Conservation (phyloP, 352 stramenopile species). For the Plasmopara viticola region DNA sequence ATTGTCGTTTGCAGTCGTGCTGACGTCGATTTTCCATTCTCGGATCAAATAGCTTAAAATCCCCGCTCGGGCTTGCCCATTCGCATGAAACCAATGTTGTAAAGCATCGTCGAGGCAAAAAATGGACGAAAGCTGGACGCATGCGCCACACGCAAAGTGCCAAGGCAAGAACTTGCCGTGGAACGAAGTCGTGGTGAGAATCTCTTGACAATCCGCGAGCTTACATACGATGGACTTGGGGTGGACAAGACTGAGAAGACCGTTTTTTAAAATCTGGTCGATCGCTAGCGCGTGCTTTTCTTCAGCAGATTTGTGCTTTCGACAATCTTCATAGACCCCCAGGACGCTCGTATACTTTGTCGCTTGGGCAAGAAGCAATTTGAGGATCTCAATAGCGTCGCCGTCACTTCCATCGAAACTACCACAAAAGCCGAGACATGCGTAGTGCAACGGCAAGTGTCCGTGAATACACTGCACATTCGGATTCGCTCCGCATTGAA, state of each 20-base stretch:
- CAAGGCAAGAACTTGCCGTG: conserved; percentile 40
- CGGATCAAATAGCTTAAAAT: conserved; percentile 36
- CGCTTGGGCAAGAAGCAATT: conserved; percentile 26
- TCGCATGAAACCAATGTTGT: conserved; percentile 27
- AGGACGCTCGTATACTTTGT: conserved; percentile 19
- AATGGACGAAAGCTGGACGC: conserved; percentile 24
- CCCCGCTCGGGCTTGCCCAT: conserved; percentile 29
- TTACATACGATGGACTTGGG: conserved; percentile 33
- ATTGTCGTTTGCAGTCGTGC: conserved; percentile 17
- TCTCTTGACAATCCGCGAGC: conserved; percentile 26
- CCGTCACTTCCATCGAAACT: conserved; percentile 12
- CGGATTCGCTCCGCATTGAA: conserved; percentile 45
- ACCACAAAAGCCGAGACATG: conserved; percentile 51
- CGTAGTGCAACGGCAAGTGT: conserved; percentile 61
- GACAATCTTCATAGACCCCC: conserved; percentile 36
- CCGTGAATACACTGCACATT: conserved; percentile 52
- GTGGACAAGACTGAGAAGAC: conserved; percentile 25
- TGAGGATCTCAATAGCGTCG: conserved; percentile 25
- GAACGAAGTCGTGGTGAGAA: conserved; percentile 28
- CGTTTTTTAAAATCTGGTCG: conserved; percentile 45
- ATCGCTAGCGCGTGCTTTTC: conserved; percentile 54
- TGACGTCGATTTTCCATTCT: conserved; percentile 34
- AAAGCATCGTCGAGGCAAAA: conserved; percentile 52
- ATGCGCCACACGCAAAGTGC: conserved; percentile 59
- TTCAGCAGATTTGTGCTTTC: conserved; percentile 46